Base-by-base conservation (phyloP, 2,329 filamentous ascomycete species). In the Microsporum audouinii region DNA sequence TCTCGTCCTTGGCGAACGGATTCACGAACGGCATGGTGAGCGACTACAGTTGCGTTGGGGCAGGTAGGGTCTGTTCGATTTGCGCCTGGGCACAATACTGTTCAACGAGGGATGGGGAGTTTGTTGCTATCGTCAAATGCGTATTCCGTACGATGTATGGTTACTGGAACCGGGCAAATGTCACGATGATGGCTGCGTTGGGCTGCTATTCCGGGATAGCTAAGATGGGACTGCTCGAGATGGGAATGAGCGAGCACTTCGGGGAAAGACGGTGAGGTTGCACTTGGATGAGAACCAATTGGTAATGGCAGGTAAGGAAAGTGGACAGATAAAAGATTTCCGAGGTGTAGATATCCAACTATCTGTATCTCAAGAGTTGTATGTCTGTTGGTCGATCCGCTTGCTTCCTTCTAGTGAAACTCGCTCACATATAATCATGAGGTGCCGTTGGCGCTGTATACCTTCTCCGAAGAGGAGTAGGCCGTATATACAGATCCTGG, bases 1-100 rank as follows among this genome's bases (percentile, higher is more conserved):
- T 71, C 31, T 76, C 70, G 63, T 78, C 73, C 61, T 73, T 77
- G 61, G 74, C 74, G 71, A 79, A 79, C 4, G 76, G 77, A 63
- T 77, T 68, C 61, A 78, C 71, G 60, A 73, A 60, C 6, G 38
- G 45, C 63, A 65, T 65, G 62, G 55, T 61, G 27, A 38, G 27
- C 23, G 27, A 57, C 17, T 57, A 57, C 55, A 27, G 55, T 29
- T 57, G 55, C 34, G 27, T 39, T 39, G 36, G 55, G 55, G 27
- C 38, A 39, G 55, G 23, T 12, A 33, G 51, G 51, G 3, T 6
- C 14, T 29, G n/a, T 17, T 39, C 17, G 34, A 39, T 33, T n/a
- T 33, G 47, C 47, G 29, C 34, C n/a, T 53, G 47, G 47, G 47
- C 47, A 53, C 27, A 12, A n/a, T 53, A 53, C 10, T 53, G 8